Evolutionary conservation across 2,329 filamentous ascomycete genomes (phyloP), one percentile per base, ranked within the genome.

Genomic region (Paecilomyces niveus): DNA sequence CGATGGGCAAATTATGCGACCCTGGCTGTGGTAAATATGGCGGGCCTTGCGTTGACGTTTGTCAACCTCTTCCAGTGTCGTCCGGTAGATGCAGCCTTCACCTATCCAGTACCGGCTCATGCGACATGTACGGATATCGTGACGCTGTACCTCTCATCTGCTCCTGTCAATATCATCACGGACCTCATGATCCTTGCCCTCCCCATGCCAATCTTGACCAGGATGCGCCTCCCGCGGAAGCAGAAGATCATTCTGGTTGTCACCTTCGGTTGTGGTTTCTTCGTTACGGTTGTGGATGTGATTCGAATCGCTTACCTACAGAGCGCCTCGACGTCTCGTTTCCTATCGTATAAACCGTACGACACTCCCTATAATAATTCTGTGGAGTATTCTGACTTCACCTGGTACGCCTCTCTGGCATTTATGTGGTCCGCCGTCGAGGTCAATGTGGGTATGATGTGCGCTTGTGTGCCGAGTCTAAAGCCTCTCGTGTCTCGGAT

Each of bases 381-480:
- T 8, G 39, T 45, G n/a, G 39, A 45, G 39, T 45, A 45, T 18
- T 45, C 39, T n/a, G 39, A 45, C 39, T 45, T 45, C 39, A 45
- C 39, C 39, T 45, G 85, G 86, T 92, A 93, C 68, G 89, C 90
- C 0, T 90, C 90, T 0, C 76, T 92, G 4, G 90, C 90, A 0
- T 88, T 95, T 69, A 93, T 96, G 89, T 97, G 92, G 93, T 93
- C 89, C 15, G 89, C 88, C 11, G 86, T 97, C 57, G 92, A 97
- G 72, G 91, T 96, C 68, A 94, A 96, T 64, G 80, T 95, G 1
- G 92, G 91, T 18, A 92, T 97, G 65, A 88, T 92, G 63, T 96
- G 90, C 69, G 92, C 89, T 50, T 96, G 92, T 67, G 89, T 97
- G n/a, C 93, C 93, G 8, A 93, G 89, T 0, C 77, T 97, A 61